Conservation (phyloP, 306 rosid genomes). For the Citrullus colocynthis region DNA sequence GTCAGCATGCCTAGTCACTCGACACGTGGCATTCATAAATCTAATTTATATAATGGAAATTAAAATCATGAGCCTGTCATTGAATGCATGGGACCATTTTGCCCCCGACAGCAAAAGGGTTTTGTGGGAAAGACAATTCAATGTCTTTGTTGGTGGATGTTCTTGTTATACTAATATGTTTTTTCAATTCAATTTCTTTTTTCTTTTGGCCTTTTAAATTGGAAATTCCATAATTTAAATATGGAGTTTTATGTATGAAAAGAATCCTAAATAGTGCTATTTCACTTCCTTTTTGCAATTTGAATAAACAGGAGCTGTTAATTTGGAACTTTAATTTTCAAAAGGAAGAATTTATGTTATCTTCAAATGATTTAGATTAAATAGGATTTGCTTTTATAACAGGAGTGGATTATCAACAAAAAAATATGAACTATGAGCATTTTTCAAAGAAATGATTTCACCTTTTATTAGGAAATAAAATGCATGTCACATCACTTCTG, state of each 20-base stretch:
- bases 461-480: neutral
- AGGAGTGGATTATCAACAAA: neutral
- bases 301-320: neutral
- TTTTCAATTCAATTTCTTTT: too few species aligned
- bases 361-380: neutral
- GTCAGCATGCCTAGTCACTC: neutral
- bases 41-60: neutral
- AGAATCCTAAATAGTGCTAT: neutral
- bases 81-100: neutral
- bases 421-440: neutral
- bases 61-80: neutral
- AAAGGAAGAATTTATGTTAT: neutral
- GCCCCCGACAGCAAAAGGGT: constrained; percentile 1
- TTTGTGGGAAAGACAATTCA: neutral
- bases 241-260: neutral
- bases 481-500: neutral
- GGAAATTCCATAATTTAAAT: neutral
- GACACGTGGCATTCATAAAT: constrained; percentile 17
- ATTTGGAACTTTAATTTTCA: neutral
- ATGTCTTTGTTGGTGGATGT: constrained; percentile 5
- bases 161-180: too few species aligned
- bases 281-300: neutral
- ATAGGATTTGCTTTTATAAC: neutral
- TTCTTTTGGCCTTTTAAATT: neutral
- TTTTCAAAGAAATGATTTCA: neutral